Evolutionary conservation across 164 flowering plant species (phyloP), one percentile per base, ranked within the genome.

Genomic region (Chimonanthus praecox): DNA sequence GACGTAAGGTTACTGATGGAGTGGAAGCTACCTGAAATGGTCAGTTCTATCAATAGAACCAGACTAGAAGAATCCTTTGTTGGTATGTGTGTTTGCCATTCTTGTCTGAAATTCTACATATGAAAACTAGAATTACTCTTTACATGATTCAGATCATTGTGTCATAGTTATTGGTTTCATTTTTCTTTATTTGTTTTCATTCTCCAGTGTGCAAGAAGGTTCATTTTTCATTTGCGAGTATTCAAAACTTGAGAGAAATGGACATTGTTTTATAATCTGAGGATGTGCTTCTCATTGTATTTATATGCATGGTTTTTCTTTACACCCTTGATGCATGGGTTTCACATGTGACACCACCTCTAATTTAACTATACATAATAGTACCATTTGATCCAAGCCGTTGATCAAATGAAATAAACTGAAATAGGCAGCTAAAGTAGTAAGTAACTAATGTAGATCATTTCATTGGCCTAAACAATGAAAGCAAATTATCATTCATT

Each of bases 1-100:
- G 3, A 61, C 78, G 5, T 77, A 67, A 60, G 69, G 33, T 65
- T 44, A 47, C 44, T 33, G 18, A 45, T 16, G 47, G 68, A 43
- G 68, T 43, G 10, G 15, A 4, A 65, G 68, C 7, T 9, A 45
- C 48, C 16, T 65, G 47, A 45, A 43, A 65, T 65, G 68, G 68
- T 65, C 47, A 65, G 21, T 44, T 45, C n/a, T 3, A 65, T 65
- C 44, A 65, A 44, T 45, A 33, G 68, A 65, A 44, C 33, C 43
- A 20, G 47, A 65, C 16, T 4, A 18, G 44, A 4, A 65, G 47
- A 33, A 13, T 7, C 15, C 15, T 65, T 44, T 8, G n/a, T 8
- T 62, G 16, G 20, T 18, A 16, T 65, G 48, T 45, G 47, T 65
- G 47, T 65, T 9, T 43, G 11, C 45, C 47, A 20, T n/a, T 33